These are phyloP conservation scores for Cytospora leucostoma DNA, from an alignment of 2,329 filamentous ascomycete species.

Conservation along the genomic window DNA sequence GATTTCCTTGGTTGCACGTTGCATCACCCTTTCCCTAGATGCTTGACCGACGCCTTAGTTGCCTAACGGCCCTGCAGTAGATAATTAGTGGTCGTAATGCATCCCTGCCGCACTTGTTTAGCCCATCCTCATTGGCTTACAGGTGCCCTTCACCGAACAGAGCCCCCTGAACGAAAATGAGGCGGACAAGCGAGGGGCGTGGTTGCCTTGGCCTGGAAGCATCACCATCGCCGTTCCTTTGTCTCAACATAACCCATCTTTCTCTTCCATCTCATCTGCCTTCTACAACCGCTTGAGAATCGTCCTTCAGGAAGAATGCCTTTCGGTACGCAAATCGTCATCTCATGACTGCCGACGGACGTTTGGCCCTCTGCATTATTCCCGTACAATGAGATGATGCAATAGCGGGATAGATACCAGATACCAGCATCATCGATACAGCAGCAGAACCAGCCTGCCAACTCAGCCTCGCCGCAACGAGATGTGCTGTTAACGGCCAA, in stretches of 20 bases:
- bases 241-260: no score
- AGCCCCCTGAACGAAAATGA: constrained; percentile 14
- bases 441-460: not conserved
- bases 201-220: constrained; percentile 14
- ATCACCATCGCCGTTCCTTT: not conserved
- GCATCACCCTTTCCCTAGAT: not conserved
- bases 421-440: not conserved
- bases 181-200: constrained; percentile 21
- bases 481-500: not conserved
- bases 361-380: no score
- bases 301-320: not conserved
- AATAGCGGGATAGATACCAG: not conserved
- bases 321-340: not conserved
- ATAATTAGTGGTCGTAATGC: not conserved
- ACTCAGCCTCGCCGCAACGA: not conserved
- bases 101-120: constrained; percentile 1
- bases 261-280: not conserved
- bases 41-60: constrained; percentile 1
- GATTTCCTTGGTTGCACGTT: not conserved
- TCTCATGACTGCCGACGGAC: constrained; percentile 6
- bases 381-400: not conserved
- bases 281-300: no score
- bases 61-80: not conserved
- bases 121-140: constrained; percentile 14
- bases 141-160: constrained; percentile 12